Base-by-base conservation (phyloP, 805 yeast species). In the Suhomyces canberraensis region DNA sequence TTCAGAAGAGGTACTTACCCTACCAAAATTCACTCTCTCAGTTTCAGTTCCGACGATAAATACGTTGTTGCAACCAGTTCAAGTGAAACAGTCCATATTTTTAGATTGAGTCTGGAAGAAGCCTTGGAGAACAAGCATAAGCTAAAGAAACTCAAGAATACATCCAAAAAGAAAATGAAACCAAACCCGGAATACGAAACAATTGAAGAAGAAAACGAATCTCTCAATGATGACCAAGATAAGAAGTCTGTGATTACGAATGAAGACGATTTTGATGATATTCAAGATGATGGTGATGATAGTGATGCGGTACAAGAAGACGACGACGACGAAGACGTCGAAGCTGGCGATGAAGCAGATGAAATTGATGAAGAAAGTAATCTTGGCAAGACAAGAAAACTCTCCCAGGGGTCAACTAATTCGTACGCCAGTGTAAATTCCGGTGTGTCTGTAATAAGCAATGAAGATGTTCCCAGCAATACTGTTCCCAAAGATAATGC, bases 51-150 rank as follows among this genome's bases (percentile, higher is more conserved):
- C 17, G 84, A 84, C 44, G 81, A 84, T 41, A 70, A 71, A 11
- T 76, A 83, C 44, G 66, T 93, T 20, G 76, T 87, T n/a, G 96
- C 91, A 17, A 78, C 91, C 8, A 83, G 95, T 18, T 79, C 95
- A 2, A 87, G 95, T 15, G 95, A 86, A 29, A 93, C 99, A 0
- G 90, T 93, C 16, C 99, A 93, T 59, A 79, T 93, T 25, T 93
- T 91, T 69, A 74, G 89, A 40, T 60, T 90, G 36, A 84, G 79
- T 1, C 78, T 73, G 21, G 71, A 65, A 11, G 73, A 68, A 49
- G 58, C 71, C 2, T 49, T 68, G 30, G 69, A 56, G 18, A 62
- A 48, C 35, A 67, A 65, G 41, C 70, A 66, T 31, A 55, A 54
- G 34, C 48, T 52, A 25, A 61, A 56, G 33, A 49, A 54, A 30